Evolutionary conservation across 1,284 basidiomycete genomes (phyloP), one percentile per base, ranked within the genome.

Genomic region (Vanrija humicola): DNA sequence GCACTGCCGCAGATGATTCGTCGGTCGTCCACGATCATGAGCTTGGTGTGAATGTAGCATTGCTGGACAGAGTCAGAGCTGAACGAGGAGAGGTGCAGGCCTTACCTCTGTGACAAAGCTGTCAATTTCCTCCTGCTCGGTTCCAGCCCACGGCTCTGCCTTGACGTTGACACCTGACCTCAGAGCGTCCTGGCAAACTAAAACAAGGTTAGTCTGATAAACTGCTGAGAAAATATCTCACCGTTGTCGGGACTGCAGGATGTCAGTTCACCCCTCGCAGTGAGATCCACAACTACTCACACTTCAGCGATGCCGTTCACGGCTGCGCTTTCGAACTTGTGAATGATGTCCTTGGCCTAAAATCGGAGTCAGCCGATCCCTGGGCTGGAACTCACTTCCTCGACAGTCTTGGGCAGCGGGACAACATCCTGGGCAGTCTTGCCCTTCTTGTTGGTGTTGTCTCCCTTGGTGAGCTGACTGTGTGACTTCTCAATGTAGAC

Each of bases 21-120:
- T 18, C 84, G 81, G 72, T 96, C 93, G 68, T 97, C 93, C 21
- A 95, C 89, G 57, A 96, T 90, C 91, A 96, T 93, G 23, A 95
- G 63, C 67, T 80, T 79, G 52, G 64, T 69, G 64, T 77, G 74
- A 45, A 77, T 77, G 58, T 76, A 74, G 58, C 66, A 65, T 15
- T 72, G 62, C 70, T 72, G 48, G 28, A 19, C 3, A 15, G 15
- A 7, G 45, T 59, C 34, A 64, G 47, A 9, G 15, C 15, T 23
- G 19, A 9, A 29, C 15, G 7, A 19, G 19, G 5, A 16, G 2
- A 23, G 10, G 10, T 10, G 19, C n/a, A 38, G 12, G 88, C 18
- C 88, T 75, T 64, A 90, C 72, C 79, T 94, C 89, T 10, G 89
- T 86, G 19, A 93, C 85, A 72, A 86, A 88, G 57, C 86, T 84